Evolutionary conservation across 2,329 filamentous ascomycete genomes (phyloP), one percentile per base, ranked within the genome.

Genomic region (Xenosphaeropsis pyriputrescens): DNA sequence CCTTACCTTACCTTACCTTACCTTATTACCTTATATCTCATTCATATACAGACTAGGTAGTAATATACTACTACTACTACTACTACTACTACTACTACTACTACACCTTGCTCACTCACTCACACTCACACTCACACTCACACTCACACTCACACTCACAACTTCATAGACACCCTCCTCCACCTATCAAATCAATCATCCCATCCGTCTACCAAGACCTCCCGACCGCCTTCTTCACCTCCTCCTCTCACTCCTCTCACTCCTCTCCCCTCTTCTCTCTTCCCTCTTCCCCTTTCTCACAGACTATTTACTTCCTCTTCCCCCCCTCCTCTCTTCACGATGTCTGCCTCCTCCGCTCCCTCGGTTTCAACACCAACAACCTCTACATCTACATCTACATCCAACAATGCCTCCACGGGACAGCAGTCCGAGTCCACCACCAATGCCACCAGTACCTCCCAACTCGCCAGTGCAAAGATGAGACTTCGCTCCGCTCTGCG

Each of bases 401-500:
- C 18, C 14, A 35, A 18, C 18, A 36, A 16, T 14, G 26, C 29
- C 18, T 14, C 35, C 35, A 36, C 22, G 35, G 35, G 35, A 36
- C 35, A 36, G 35, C 35, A 29, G 29, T 34, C 36, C 31, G 17
- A 33, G 33, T 18, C 39, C 15, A 32, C 41, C 15, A 44, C 38
- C 35, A 38, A 51, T 54, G 52, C 50, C 52, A 34, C 37, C 32
- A n/a, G 35, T 44, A 32, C 37, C 32, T 38, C 40, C 40, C 32
- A 40, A 44, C 47, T 57, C 52, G 45, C 52, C 52, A 42, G 53
- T 52, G 68, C 68, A 69, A 73, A 77, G 72, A 64, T 76, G 70
- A 80, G 58, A 62, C 70, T 88, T 68, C 69, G 77, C 56, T 62
- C 64, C 49, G 74, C 80, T 42, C 74, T 96, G 14, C 30, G 30